Base-by-base conservation (phyloP, 2,329 filamentous ascomycete species). In the Ceratocystis colombiana region DNA sequence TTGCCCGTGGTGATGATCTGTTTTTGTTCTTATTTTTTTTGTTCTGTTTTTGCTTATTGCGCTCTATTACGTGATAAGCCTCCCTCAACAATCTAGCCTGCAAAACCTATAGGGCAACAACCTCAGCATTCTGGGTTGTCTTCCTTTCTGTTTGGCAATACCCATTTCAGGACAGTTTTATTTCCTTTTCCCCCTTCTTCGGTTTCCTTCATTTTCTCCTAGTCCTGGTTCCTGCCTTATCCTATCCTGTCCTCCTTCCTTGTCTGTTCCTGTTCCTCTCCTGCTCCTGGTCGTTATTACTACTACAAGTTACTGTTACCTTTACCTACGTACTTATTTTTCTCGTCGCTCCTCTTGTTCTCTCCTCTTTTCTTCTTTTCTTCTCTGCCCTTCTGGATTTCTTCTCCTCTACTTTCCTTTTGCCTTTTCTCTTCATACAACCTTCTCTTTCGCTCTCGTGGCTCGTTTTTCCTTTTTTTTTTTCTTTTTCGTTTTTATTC, bases 201-300 rank as follows among this genome's bases (percentile, higher is more conserved):
- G 15, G 20, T 30, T 53, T 62, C 30, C 28, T 62, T 48, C 57
- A 62, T 66, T 59, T 41, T 62, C 25, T 46, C 25, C 61, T 46
- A 41, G 62, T 57, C 62, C 50, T 63, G n/a, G 63, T 64, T 63
- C 41, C 50, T 64, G 53, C 65, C 44, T 50, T 22, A 61, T 64
- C 55, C 30, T 7, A 17, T 46, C 28, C 22, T 10, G 10, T n/a
- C 37, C 37, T 59, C 12, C 15, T 41, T 41, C 37, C 37, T 57
- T 64, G n/a, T 45, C 53, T 45, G 17, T 46, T 53, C 45, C 17
- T 28, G 37, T 62, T 25, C 22, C 22, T 25, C 28, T 46, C 41
- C 33, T 45, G 7, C 33, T 61, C 30, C 22, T 33, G 17, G 15
- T 61, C n/a, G 28, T 41, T 37, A 37, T 20, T 44, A 17, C 61